These are phyloP conservation scores for Ophiostoma triangulosporum DNA, from an alignment of 2,329 filamentous ascomycete species.

Conservation along the genomic window DNA sequence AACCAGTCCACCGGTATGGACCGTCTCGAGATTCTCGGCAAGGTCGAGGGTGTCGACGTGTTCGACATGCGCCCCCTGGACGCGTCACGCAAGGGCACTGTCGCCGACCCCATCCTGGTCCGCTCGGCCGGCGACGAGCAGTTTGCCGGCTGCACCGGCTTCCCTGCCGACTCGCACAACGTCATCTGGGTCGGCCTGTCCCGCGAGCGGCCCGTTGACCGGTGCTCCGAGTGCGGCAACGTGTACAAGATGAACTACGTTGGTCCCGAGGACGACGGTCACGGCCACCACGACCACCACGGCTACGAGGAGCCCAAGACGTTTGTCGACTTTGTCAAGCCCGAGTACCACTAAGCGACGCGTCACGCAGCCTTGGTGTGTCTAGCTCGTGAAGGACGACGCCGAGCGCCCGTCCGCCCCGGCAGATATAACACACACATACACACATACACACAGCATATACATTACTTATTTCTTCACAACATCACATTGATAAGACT, in stretches of 20 bases:
- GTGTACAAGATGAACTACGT: constrained; percentile 98
- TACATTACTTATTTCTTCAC: not conserved
- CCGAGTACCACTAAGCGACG: constrained; percentile 68
- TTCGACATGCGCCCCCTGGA: constrained; percentile 98
- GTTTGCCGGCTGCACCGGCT: constrained; percentile 91
- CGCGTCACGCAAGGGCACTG: constrained; percentile 73
- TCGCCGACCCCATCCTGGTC: constrained; percentile 81
- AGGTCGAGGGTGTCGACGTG: constrained; percentile 96
- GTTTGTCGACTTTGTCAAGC: constrained; percentile 90
- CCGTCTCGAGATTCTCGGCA: constrained; percentile 95
- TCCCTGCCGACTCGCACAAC: constrained; percentile 79
- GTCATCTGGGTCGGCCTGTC: constrained; percentile 84
- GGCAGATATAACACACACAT: not conserved
- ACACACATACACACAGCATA: not conserved
- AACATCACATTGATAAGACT: not conserved
- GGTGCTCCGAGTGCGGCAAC: constrained; percentile 92
- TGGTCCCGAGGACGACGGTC: constrained; percentile 63
- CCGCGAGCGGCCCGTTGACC: constrained; percentile 80
- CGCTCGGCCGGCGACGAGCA: constrained; percentile 91
- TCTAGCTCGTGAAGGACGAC: not conserved
- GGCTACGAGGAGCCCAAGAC: constrained; percentile 82
- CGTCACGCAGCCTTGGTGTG: not conserved
- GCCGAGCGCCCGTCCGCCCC: too few species aligned
- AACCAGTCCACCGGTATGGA: constrained; percentile 96
- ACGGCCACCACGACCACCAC: constrained; percentile 39